Base-by-base conservation (phyloP, 2,329 filamentous ascomycete genomes). In the Ophiostoma ulmi region DNA sequence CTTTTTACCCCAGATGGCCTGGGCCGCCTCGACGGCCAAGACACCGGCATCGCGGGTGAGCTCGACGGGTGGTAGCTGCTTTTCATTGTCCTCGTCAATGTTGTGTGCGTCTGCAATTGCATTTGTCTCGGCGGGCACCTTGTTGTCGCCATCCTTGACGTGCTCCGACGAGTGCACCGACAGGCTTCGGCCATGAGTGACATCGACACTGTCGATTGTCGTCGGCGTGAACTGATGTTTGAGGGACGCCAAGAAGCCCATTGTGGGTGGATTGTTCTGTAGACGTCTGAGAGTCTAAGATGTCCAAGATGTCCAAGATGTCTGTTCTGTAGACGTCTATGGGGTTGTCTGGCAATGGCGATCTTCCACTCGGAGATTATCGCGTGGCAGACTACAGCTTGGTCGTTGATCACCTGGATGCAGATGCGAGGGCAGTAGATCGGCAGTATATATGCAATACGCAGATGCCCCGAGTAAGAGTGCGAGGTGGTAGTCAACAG, bases 1-100 rank as follows among this genome's bases (percentile, higher is more conserved):
- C 22, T 35, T 41, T 3, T 41, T 41, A 11, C 65, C 65, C 65
- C 65, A 67, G 65, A 67, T 31, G 39, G 65, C 65, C 65, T 67
- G 65, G 11, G 22, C 39, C 3, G 65, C 65, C 39, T 44, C 65
- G 39, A 67, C 65, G 22, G 65, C 65, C 22, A 17, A 39, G 39
- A 67, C 65, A 7, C 65, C 65, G 39, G 38, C 38, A 48, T 67
- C 65, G 13, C 65, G 38, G n/a, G 39, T 31, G 38, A 8, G 20
- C 38, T 31, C 11, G 1, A 41, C 65, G 11, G 65, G 10, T 31
- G 20, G 36, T 36, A 39, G 63, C 63, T 36, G 44, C 65, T 67
- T 68, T 1, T 48, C 31, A 17, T 52, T 36, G 13, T 68, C 66
- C 6, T 17, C 35, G 38, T 58, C 35, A n/a, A 14, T n/a, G 35